Evolutionary conservation across 495 filamentous ascomycete genomes (phyloP).

Genomic region (Letharia columbiana): DNA sequence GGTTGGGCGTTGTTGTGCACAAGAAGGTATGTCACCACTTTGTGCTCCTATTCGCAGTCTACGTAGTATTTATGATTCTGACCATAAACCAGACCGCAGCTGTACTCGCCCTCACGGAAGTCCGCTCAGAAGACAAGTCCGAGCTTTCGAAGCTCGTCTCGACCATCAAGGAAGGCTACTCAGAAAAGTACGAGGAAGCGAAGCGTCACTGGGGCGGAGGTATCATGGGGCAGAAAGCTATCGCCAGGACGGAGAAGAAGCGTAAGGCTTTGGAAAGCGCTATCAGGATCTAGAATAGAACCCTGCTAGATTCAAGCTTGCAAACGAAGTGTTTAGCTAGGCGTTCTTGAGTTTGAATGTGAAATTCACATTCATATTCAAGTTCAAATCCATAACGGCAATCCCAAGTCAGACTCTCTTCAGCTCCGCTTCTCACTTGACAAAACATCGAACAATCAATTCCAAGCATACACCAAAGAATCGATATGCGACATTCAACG

Average conservation of each 20-base stretch:
- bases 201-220: constrained; percentile 98
- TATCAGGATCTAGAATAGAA: constrained; percentile 75
- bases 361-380: neutral
- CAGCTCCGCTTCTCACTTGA: neutral
- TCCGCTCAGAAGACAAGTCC: constrained; percentile 92
- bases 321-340: neutral
- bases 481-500: no score
- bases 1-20: constrained; percentile 97
- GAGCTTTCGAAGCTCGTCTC: constrained; percentile 95
- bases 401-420: neutral
- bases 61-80: neutral
- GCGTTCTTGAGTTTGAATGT: neutral
- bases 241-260: constrained; percentile 88
- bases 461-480: neutral
- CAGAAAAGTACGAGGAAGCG: constrained; percentile 87
- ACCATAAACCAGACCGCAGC: constrained; percentile 65
- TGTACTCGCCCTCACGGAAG: constrained; percentile 91
- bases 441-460: neutral
- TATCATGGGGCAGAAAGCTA: constrained; percentile 98
- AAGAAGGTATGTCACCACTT: constrained; percentile 67
- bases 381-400: neutral
- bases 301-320: neutral
- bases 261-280: constrained; percentile 85
- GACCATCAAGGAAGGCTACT: constrained; percentile 96
- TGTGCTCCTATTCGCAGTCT: neutral